Percentiles rank a stretch among this genome's conserved stretches.
Conservation (phyloP, 1,284 basidiomycete species). For the Trichosporon sp. region DNA sequence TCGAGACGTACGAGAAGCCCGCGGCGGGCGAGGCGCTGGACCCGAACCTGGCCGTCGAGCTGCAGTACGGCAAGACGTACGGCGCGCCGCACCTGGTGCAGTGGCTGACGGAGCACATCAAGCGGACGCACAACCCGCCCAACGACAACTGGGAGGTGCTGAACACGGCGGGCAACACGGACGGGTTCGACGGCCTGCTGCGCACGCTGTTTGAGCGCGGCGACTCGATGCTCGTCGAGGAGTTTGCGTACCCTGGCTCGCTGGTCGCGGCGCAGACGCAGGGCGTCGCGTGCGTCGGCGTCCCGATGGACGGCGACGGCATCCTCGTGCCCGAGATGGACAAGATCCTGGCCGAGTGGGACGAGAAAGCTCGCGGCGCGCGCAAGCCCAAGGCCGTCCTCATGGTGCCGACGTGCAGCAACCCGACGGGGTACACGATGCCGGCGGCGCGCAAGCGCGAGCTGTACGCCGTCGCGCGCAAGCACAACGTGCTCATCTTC, state of each 20-base stretch:
- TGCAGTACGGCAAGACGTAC: slow-evolving; percentile 34
- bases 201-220: slow-evolving; percentile 31
- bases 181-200: slow-evolving; percentile 37
- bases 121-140: slow-evolving; percentile 27
- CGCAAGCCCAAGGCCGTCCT: slow-evolving; percentile 52
- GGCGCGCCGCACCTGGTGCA: slow-evolving; percentile 33
- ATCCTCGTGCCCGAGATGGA: slow-evolving; percentile 60
- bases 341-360: slow-evolving; percentile 60
- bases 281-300: slow-evolving; percentile 56
- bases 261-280: slow-evolving; percentile 53
- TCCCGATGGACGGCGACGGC: slow-evolving; percentile 66
- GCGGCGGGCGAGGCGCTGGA: slow-evolving; percentile 25
- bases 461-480: slow-evolving; percentile 69
- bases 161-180: slow-evolving; percentile 38
- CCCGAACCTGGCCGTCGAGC: slow-evolving; percentile 32
- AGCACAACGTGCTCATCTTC: slow-evolving; percentile 65
- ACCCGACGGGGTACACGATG: slow-evolving; percentile 72
- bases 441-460: slow-evolving; percentile 60
- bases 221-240: slow-evolving; percentile 39
- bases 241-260: slow-evolving; percentile 58
- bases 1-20: slow-evolving; percentile 24
- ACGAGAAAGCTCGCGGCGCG: slow-evolving; percentile 57
- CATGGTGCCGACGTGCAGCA: slow-evolving; percentile 49
- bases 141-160: slow-evolving; percentile 36
- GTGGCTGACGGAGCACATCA: slow-evolving; percentile 34